Percentiles rank a stretch among this genome's conserved stretches.
Evolutionary conservation across 768 basidiomycete genomes (phyloP).

Genomic region (Kwoniella newhampshirensis): DNA sequence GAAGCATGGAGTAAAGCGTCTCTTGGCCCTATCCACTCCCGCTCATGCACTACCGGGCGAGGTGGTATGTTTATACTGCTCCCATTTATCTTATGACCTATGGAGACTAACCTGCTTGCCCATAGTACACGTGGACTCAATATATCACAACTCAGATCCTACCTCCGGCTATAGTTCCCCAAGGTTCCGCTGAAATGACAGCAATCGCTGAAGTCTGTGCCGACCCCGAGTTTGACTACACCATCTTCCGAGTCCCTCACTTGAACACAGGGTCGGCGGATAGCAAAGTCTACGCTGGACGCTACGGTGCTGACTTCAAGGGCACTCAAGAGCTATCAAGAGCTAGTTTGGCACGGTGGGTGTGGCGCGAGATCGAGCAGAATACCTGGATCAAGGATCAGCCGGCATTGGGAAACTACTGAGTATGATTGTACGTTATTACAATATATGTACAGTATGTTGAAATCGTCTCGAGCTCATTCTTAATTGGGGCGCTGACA

Average conservation of each 20-base stretch:
- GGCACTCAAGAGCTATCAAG: conserved; percentile 7
- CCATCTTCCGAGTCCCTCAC: conserved; percentile 17
- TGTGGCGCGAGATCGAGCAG: conserved; percentile 5
- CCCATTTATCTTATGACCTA: too few relatives aligned
- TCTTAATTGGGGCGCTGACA: too few relatives aligned
- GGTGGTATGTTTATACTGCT: neutral
- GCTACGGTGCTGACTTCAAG: conserved; percentile 14
- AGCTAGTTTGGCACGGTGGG: conserved; percentile 13
- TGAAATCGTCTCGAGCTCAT: too few relatives aligned
- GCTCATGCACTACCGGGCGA: conserved; percentile 11
- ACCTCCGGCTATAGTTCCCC: conserved; percentile 7
- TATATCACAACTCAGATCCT: conserved; percentile 14
- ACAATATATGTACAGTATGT: too few relatives aligned
- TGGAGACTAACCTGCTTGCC: neutral
- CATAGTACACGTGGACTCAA: conserved; percentile 12
- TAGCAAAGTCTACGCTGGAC: conserved; percentile 4
- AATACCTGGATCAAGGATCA: conserved; percentile 11
- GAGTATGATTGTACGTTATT: too few relatives aligned
- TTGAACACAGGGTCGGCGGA: conserved; percentile 4
- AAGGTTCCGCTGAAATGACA: conserved; percentile 14
- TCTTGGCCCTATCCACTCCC: conserved; percentile 13
- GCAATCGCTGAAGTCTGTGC: conserved; percentile 6
- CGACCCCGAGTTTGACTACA: conserved; percentile 12
- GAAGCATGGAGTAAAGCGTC: conserved; percentile 9
- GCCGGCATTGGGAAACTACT: conserved; percentile 16